Evolutionary conservation across 2,329 filamentous ascomycete species (phyloP).

Genomic region (Cordyceps javanica): DNA sequence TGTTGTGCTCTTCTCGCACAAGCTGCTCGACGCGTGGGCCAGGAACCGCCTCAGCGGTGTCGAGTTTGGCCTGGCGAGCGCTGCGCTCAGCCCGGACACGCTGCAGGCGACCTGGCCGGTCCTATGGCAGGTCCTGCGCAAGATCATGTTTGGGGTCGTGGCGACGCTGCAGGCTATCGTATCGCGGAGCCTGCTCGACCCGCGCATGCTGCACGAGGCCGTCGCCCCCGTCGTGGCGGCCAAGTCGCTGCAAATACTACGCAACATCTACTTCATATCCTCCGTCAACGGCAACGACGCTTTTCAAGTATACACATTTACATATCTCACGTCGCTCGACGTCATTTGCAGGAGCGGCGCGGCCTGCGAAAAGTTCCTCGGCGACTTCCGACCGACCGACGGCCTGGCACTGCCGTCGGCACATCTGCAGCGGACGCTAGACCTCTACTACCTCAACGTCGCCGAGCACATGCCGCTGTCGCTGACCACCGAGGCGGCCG

Average conservation of each 20-base stretch:
- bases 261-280: constrained; percentile 77
- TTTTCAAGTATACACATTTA: constrained; percentile 81
- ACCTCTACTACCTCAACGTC: constrained; percentile 82
- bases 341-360: constrained; percentile 66
- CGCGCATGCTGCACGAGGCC: constrained; percentile 35
- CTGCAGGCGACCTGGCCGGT: constrained; percentile 59
- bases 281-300: constrained; percentile 63
- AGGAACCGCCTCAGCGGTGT: constrained; percentile 67
- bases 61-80: constrained; percentile 59
- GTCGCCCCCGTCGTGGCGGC: constrained; percentile 59
- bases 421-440: constrained; percentile 61
- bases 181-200: constrained; percentile 53
- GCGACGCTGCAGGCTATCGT: constrained; percentile 70
- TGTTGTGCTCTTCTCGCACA: constrained; percentile 60
- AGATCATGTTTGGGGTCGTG: constrained; percentile 68
- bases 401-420: constrained; percentile 24
- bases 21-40: constrained; percentile 66
- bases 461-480: constrained; percentile 75
- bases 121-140: constrained; percentile 70
- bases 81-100: constrained; percentile 59
- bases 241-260: constrained; percentile 66
- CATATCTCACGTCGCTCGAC: constrained; percentile 76
- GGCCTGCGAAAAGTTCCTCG: constrained; percentile 61
- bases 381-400: constrained; percentile 46
- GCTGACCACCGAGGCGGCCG: constrained; percentile 60